These are phyloP conservation scores for Syzygium aromaticum DNA, from an alignment of 345 rosid species.

Conservation along the genomic window DNA sequence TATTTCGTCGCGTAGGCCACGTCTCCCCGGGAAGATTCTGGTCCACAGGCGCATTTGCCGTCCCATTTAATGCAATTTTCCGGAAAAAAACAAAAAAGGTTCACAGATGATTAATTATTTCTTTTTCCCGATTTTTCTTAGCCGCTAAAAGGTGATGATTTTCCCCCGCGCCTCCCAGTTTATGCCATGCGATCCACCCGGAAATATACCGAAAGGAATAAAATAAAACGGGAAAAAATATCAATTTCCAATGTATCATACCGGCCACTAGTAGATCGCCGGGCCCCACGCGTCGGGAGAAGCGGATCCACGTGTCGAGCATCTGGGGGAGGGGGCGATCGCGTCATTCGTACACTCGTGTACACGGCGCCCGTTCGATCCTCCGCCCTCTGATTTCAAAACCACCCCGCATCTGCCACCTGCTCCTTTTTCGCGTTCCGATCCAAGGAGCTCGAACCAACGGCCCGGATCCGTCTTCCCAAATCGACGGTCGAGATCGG, in stretches of 20 bases:
- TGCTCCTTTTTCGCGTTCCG: not conserved
- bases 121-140: not conserved
- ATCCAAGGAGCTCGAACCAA: not conserved
- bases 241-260: too few species aligned
- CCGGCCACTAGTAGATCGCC: not conserved
- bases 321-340: not conserved
- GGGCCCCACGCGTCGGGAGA: not conserved
- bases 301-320: not conserved
- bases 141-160: not conserved
- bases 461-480: not conserved
- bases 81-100: rapidly evolving
- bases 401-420: not conserved
- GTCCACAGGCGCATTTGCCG: not conserved
- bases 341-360: not conserved
- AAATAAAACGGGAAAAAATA: not conserved
- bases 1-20: not conserved
- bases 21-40: not conserved
- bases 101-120: not conserved
- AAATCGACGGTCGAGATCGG: not conserved
- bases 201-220: not conserved
- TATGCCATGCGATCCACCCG: not conserved
- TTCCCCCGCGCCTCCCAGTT: not conserved
- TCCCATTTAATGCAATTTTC: not conserved
- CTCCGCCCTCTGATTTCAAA: not conserved
- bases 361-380: not conserved